These are phyloP conservation scores for Hebeloma cylindrosporum DNA, from an alignment of 768 basidiomycete species.

Conservation along the genomic window DNA sequence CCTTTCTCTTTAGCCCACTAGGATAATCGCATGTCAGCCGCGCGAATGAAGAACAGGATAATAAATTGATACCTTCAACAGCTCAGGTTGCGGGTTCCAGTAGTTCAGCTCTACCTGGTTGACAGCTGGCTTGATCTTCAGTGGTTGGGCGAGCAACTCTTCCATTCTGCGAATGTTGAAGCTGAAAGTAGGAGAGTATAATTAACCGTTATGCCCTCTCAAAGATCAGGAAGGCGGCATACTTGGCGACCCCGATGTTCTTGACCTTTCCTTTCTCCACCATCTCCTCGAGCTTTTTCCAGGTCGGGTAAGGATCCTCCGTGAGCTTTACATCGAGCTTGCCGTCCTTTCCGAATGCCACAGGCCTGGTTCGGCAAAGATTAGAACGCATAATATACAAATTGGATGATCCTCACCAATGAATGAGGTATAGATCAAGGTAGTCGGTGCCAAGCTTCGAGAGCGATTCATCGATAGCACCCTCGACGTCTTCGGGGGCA, in stretches of 20 bases:
- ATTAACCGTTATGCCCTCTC: too few species aligned
- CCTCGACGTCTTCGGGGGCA: conserved; percentile 68
- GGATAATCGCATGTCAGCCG: not conserved
- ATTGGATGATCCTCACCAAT: conserved; percentile 50
- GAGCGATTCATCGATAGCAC: conserved; percentile 65
- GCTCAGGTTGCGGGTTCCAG: conserved; percentile 75
- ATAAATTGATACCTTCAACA: too few species aligned
- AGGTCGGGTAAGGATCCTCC: conserved; percentile 72
- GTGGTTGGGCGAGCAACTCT: conserved; percentile 60
- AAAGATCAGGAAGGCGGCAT: conserved; percentile 4
- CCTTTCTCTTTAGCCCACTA: conserved; percentile 71
- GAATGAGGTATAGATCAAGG: conserved; percentile 79
- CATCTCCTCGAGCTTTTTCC: conserved; percentile 78
- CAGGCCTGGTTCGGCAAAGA: conserved; percentile 44
- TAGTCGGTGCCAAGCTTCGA: conserved; percentile 62
- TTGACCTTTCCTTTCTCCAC: conserved; percentile 74
- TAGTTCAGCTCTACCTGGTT: conserved; percentile 81
- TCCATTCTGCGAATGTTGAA: conserved; percentile 41
- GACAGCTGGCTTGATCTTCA: conserved; percentile 60
- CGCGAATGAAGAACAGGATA: too few species aligned
- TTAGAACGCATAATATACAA: not conserved
- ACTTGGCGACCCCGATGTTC: conserved; percentile 88
- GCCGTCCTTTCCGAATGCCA: conserved; percentile 60
- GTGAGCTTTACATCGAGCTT: conserved; percentile 56
- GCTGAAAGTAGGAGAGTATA: conserved; percentile 27